phyloP scores from a whole-genome alignment of 1,139 yeast genomes.

The Candida sanyaensis region DNA sequence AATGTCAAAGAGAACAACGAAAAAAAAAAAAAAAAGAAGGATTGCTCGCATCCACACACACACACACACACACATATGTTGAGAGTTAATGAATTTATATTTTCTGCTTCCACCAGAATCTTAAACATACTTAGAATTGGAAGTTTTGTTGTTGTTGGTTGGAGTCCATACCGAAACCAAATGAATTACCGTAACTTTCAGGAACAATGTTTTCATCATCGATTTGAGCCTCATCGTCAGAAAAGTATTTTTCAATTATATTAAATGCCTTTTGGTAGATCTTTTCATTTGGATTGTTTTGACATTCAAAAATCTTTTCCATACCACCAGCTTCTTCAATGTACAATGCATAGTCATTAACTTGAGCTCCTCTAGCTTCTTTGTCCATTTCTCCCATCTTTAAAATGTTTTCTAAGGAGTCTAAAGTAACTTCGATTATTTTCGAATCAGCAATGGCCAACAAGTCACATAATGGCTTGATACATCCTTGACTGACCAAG shows the following conservation, averaged over 20 bases:
- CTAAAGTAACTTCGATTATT: slow-evolving; percentile 92
- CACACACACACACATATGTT: no score
- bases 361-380: slow-evolving; percentile 66
- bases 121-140: slow-evolving; percentile 52
- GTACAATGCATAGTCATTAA: slow-evolving; percentile 85
- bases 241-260: slow-evolving; percentile 88
- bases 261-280: slow-evolving; percentile 89
- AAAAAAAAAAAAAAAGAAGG: no score
- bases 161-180: slow-evolving; percentile 75
- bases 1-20: no score
- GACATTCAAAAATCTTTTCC: slow-evolving; percentile 94
- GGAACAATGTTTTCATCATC: slow-evolving; percentile 84
- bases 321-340: slow-evolving; percentile 99
- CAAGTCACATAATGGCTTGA: slow-evolving; percentile 94
- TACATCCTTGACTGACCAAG: slow-evolving; percentile 92
- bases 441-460: slow-evolving; percentile 85
- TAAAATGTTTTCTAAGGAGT: slow-evolving; percentile 90
- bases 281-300: slow-evolving; percentile 86
- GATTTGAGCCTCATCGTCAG: slow-evolving; percentile 77
- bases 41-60: no score
- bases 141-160: slow-evolving; percentile 50
- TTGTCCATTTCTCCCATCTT: slow-evolving; percentile 93
- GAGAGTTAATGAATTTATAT: no score
- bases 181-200: slow-evolving; percentile 78
- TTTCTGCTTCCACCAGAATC: no score